Percentiles rank a stretch among this genome's conserved stretches.
Conservation (phyloP, 2,329 filamentous ascomycete species). For the Fusarium coffeatum region DNA sequence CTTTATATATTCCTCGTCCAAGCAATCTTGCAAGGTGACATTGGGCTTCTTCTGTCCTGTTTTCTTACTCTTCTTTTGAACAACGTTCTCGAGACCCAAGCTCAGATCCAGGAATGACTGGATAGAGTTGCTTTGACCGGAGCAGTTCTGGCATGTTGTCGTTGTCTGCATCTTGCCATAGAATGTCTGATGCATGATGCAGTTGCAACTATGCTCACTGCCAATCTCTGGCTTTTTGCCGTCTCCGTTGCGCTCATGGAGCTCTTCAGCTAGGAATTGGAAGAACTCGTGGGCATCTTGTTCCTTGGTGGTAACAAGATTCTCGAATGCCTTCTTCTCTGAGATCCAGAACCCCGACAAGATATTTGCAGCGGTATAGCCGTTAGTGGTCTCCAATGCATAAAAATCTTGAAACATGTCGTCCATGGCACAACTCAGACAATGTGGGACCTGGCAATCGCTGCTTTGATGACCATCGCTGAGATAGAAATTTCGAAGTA, state of each 20-base stretch:
- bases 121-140: constrained; percentile 81
- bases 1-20: constrained; percentile 87
- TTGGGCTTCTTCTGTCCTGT: constrained; percentile 58
- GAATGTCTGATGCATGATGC: constrained; percentile 94
- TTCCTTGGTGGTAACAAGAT: constrained; percentile 89
- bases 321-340: constrained; percentile 76
- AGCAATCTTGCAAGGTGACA: constrained; percentile 74
- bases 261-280: constrained; percentile 91
- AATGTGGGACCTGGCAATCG: constrained; percentile 74
- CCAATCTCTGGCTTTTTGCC: constrained; percentile 70
- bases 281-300: constrained; percentile 98
- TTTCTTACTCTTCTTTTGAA: constrained; percentile 73
- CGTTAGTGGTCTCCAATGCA: constrained; percentile 81
- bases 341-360: constrained; percentile 91
- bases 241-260: constrained; percentile 85
- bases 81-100: constrained; percentile 81
- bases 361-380: constrained; percentile 90
- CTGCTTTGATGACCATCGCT: constrained; percentile 85
- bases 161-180: constrained; percentile 92
- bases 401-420: constrained; percentile 81
- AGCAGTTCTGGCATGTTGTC: constrained; percentile 90
- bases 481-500: constrained; percentile 91
- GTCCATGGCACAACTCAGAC: constrained; percentile 77
- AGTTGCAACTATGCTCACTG: constrained; percentile 78
- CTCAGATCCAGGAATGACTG: constrained; percentile 94